Base-by-base conservation (phyloP, 2,329 filamentous ascomycete genomes). In the Diaporthe caulivora region DNA sequence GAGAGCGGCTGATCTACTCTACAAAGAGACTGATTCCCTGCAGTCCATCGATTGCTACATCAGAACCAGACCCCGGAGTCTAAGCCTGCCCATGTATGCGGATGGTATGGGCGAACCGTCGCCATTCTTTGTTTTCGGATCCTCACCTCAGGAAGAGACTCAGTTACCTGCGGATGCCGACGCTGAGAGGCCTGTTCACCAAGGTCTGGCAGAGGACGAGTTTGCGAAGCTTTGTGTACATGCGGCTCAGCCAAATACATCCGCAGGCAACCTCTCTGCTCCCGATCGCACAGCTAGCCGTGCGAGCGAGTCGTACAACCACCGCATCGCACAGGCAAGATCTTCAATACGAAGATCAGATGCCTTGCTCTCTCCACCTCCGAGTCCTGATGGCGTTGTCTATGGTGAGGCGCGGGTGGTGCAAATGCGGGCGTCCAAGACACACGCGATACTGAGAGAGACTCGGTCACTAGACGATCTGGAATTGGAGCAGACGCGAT, bases 1-100 rank as follows among this genome's bases (percentile, higher is more conserved):
- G 88, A 84, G 87, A 77, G 89, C 88, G 21, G 90, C 89, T 10
- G 89, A 91, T 71, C 87, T 86, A 2, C 83, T 92, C 49, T 87
- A 92, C 77, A 84, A 84, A 70, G 83, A 89, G 75, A 91, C 89
- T 0, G 88, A 86, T 62, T 86, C 82, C 29, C 80, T 91, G n/a
- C 88, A 91, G 75, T 83, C 84, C 0, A 82, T 78, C 62, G 83
- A 84, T 70, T 80, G 89, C 49, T 85, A 85, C 1, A 76, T 80
- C 40, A 77, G 76, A 21, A 42, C 75, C 18, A 84, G 86, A 2
- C 83, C 83, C 29, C 85, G 87, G 72, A 89, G 88, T 76, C 83
- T 84, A 58, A 90, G 86, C 74, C 77, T 89, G 51, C 87, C 88
- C 0, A 76, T 85, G n/a, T 86, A 86, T 73, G 84, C 81, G 3